Evolutionary conservation across 306 rosid genomes (phyloP).

Genomic region (Cucumis hystrix): DNA sequence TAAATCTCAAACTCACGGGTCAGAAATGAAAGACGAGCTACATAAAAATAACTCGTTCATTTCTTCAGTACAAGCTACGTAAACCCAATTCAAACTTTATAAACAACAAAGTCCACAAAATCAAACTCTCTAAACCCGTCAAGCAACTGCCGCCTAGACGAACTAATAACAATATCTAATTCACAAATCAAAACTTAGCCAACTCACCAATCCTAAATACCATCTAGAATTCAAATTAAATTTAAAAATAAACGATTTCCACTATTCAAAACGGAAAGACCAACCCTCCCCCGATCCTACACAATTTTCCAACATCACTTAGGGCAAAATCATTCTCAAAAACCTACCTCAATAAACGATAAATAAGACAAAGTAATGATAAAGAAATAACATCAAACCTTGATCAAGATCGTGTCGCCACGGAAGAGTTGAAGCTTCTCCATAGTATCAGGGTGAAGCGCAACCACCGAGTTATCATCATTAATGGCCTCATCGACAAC

Average conservation of each 20-base stretch:
- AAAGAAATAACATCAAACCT: slow-evolving; percentile 22
- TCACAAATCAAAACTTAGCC: neutral
- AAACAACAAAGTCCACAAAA: neutral
- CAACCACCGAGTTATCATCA: slow-evolving; percentile 59
- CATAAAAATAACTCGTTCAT: neutral
- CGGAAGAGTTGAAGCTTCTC: slow-evolving; percentile 63
- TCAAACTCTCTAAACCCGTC: neutral
- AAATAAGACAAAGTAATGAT: neutral
- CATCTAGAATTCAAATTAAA: neutral
- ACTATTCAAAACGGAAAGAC: neutral
- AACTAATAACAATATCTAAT: neutral
- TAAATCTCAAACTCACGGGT: neutral
- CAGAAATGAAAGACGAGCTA: neutral
- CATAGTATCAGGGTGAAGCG: slow-evolving; percentile 50
- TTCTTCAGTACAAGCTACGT: neutral
- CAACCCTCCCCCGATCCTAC: neutral
- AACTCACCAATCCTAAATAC: slow-evolving; percentile 4
- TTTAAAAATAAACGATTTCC: neutral
- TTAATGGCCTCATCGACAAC: slow-evolving; percentile 61
- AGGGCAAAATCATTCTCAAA: neutral
- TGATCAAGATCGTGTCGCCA: slow-evolving; percentile 57
- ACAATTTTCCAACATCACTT: neutral
- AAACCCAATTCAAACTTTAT: neutral
- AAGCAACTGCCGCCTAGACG: neutral
- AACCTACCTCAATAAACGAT: neutral